These are phyloP conservation scores for Irpex sp. DNA, from an alignment of 1,284 basidiomycete species.

Conservation along the genomic window DNA sequence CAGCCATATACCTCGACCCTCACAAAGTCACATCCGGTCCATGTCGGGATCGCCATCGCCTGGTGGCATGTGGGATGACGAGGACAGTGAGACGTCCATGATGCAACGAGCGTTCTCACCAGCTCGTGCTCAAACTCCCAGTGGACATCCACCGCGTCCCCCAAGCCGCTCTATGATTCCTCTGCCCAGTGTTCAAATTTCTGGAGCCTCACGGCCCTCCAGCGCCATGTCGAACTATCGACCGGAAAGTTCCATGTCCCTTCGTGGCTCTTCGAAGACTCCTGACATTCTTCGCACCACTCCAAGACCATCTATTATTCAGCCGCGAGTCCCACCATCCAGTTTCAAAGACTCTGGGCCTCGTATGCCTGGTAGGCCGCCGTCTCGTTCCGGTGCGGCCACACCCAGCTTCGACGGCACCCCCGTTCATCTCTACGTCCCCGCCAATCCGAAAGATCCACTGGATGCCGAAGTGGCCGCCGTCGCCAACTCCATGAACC, in stretches of 20 bases:
- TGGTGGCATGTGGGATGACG: conserved; percentile 40
- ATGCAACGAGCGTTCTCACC: conserved; percentile 68
- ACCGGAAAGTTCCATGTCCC: conserved; percentile 51
- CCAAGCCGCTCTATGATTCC: conserved; percentile 79
- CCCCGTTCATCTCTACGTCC: conserved; percentile 62
- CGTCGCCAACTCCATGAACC: conserved; percentile 72
- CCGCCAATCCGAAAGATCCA: conserved; percentile 70
- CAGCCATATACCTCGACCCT: conserved; percentile 67
- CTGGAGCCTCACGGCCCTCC: conserved; percentile 64
- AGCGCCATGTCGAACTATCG: conserved; percentile 68
- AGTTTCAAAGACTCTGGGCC: conserved; percentile 64
- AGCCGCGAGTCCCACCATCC: conserved; percentile 59
- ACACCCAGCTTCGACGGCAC: conserved; percentile 52
- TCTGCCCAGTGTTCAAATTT: conserved; percentile 66
- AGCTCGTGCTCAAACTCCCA: conserved; percentile 39
- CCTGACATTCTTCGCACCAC: conserved; percentile 55
- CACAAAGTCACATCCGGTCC: conserved; percentile 37
- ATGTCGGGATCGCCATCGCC: conserved; percentile 46
- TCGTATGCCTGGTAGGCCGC: conserved; percentile 53
- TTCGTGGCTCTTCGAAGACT: conserved; percentile 56
- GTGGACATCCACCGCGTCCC: conserved; percentile 55
- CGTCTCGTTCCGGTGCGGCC: conserved; percentile 58
- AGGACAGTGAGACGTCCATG: conserved; percentile 34
- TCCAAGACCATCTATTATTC: conserved; percentile 36
- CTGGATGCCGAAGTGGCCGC: conserved; percentile 77